Evolutionary conservation across 345 rosid genomes (phyloP).

Genomic region (Geranium rotundifolium): DNA sequence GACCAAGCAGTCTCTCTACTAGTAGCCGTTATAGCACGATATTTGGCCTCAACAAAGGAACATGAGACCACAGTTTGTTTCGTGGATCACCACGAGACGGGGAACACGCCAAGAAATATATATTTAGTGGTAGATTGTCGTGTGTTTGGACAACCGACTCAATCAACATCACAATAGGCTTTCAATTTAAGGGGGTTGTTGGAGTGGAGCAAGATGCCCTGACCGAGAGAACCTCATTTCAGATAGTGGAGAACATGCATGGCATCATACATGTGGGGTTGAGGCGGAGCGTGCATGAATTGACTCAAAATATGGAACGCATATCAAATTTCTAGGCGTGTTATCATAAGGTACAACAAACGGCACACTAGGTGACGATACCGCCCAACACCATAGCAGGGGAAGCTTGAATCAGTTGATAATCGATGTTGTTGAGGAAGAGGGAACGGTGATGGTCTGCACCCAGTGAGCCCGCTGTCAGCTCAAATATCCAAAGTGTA

Average conservation of each 20-base stretch:
- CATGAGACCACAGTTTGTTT: neutral
- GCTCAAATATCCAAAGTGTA: neutral
- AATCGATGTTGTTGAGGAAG: neutral
- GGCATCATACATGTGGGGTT: neutral
- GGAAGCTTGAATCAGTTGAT: neutral
- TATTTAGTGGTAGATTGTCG: too few species aligned
- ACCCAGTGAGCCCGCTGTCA: neutral
- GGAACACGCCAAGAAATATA: neutral
- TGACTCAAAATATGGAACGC: neutral
- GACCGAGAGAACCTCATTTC: neutral
- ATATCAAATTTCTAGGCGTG: neutral
- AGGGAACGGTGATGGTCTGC: neutral
- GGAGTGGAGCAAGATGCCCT: neutral
- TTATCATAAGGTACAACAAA: neutral
- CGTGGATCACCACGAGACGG: neutral
- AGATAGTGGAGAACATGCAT: neutral
- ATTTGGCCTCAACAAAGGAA: neutral
- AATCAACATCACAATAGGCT: neutral
- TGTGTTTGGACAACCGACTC: too few species aligned
- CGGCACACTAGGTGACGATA: neutral
- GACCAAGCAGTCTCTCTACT: neutral
- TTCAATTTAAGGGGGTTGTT: neutral
- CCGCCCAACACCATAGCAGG: neutral
- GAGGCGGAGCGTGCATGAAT: neutral
- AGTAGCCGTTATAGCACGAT: neutral